Base-by-base conservation (phyloP, 2,329 filamentous ascomycete genomes). In the Pleurostoma richardsiae region DNA sequence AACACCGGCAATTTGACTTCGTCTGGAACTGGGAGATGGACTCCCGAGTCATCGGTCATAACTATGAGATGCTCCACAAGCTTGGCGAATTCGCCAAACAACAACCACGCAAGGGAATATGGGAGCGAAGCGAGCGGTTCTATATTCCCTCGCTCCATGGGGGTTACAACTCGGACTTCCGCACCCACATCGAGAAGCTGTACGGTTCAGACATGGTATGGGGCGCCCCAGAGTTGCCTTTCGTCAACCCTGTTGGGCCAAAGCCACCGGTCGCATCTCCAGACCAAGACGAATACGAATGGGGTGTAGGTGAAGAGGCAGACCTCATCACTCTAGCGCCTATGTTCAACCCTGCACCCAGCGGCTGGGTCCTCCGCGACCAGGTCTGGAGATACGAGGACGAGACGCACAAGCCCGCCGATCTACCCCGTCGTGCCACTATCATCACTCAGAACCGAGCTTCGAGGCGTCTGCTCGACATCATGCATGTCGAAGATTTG, bases 1-100 rank as follows among this genome's bases (percentile, higher is more conserved):
- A 86, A 43, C 84, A 90, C 56, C 86, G 86, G 0, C 82, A 92
- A 56, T 94, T 88, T 53, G 86, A 91, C 55, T 90, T 80, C 56
- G 76, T 90, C 55, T 94, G 88, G 87, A 91, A 92, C 62, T 91
- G 87, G 88, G 89, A 94, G 61, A 87, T 90, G 67, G 88, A 94
- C 59, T 83, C 85, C 30, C 78, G 89, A 42, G 86, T 86, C 59
- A 89, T 83, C 0, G 88, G 88, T 6, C 87, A 94, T 52, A 84
- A 90, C 67, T 91, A 92, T 64, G 85, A 92, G 56, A 80, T 92
- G 53, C 78, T 90, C 40, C 77, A 85, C 54, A 83, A 83, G 51
- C 65, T 90, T 6, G 66, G 69, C 27, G 65, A 74, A 2, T 89
- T 88, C 68, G 79, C 79, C 29, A 77, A 76, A 62, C 76, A 74